Evolutionary conservation across 83 land plant species (phyloP), one percentile per base, ranked within the genome.

Genomic region (Picea abies): DNA sequence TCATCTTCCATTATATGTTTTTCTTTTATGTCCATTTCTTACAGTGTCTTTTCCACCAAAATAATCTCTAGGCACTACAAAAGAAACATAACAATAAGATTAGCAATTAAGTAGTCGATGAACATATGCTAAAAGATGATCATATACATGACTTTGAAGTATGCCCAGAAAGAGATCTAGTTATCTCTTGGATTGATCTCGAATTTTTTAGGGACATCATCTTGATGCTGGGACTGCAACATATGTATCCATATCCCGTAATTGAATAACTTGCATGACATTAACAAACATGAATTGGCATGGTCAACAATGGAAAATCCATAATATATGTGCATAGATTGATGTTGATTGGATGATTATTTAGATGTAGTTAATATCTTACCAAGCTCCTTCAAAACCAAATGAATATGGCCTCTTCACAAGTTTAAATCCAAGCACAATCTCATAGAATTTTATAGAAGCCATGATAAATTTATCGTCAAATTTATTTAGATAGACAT

Each of bases 141-240:
- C 37, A 35, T 35, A 35, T 5, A 35, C 1, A 15, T 1, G 4
- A 15, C 6, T 35, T 17, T 17, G 73, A 69, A 32, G 15, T 79
- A 23, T 20, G 82, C 89, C 71, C 82, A 91, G 60, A 92, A 92
- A 3, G 93, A 90, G 60, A 92, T 89, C 85, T 92, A 93, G 81
- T 92, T 90, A 83, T 86, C 90, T 77, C 87, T 91, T 22, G 93
- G 90, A n/a, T 92, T 88, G 64, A 92, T 90, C 19, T 56, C 63
- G 0, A 62, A 66, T 44, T 82, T 75, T 37, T 86, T 84, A 23
- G 82, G 82, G 2, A 63, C 25, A 16, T 5, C 49, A 5, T 17
- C 26, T 3, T 23, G 60, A 4, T 70, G 41, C 6, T 82, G 82
- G 25, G 82, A 39, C 69, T 92, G 87, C 41, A 92, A 70, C 80